Base-by-base conservation (phyloP, 2,329 filamentous ascomycete genomes). In the Phyllosticta citrichinensis region DNA sequence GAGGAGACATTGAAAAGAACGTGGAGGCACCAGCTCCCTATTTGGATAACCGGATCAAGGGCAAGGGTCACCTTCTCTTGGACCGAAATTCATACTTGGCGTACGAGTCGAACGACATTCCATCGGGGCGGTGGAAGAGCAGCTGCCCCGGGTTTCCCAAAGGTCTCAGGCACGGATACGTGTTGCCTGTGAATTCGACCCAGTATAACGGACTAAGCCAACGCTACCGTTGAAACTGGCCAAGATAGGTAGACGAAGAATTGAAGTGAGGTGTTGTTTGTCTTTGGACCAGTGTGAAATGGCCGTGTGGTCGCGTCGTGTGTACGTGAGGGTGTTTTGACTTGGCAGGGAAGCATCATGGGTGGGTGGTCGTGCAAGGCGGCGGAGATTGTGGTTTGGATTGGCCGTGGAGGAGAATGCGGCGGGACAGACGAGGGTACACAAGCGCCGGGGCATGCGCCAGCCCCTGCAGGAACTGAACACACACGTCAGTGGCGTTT, bases 91-190 rank as follows among this genome's bases (percentile, higher is more conserved):
- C 81, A 6, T 83, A 83, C 63, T 66, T 74, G 25, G 80, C 80
- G 19, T 81, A 78, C 62, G 75, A 80, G 68, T 79, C 74, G 58
- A 71, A 67, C 0, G 72, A 77, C 59, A 73, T 80, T 17, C 67
- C 70, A 64, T 72, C 68, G 2, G 80, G 81, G 52, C 73, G 69
- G 19, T 83, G 80, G 80, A 72, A 68, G 1, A 47, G 54, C 54
- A n/a, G 59, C 52, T 20, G 47, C 50, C 66, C 66, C 1, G 70
- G 64, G 0, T 82, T 80, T 64, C 80, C 80, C 9, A 74, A 65
- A 55, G 76, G 77, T 33, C 62, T 83, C 65, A 77, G 81, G 63
- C 81, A 83, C 69, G 80, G 80, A 9, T 78, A 77, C 62, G 77
- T 83, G 22, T 63, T 83, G 64, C 75, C 80, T 0, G 68, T 82